phyloP scores from a whole-genome alignment of 352 stramenopile genomes.

The Elongisporangium anandrum region DNA sequence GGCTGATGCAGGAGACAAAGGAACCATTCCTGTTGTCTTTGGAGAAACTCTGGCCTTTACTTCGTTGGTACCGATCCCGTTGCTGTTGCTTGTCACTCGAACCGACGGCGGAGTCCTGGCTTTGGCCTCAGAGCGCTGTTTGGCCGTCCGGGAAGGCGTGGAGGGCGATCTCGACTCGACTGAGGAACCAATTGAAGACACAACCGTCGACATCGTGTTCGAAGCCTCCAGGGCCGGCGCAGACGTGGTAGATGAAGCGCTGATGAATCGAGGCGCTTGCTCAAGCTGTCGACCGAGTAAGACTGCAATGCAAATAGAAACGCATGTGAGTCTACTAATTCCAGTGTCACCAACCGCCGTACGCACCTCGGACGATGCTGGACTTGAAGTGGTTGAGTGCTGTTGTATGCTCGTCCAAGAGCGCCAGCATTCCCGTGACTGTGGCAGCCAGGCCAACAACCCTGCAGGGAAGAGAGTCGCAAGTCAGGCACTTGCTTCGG shows the following conservation, averaged over 20 bases:
- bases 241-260: background rate
- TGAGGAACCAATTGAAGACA: background rate
- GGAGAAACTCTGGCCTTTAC: background rate
- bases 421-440: conserved; percentile 35
- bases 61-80: background rate
- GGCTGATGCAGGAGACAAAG: background rate
- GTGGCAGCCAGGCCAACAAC: conserved; percentile 37
- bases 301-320: background rate
- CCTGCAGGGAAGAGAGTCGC: conserved; percentile 11
- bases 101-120: background rate
- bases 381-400: conserved; percentile 62
- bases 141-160: background rate
- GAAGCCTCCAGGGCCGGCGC: background rate
- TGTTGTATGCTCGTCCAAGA: conserved; percentile 36
- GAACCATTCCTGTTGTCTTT: background rate
- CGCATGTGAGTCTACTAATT: background rate
- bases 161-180: background rate
- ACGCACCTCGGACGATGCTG: conserved; percentile 48
- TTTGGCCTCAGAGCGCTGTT: background rate
- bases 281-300: background rate
- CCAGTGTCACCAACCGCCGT: background rate
- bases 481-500: background rate
- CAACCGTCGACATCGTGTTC: background rate
- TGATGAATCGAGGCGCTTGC: background rate
- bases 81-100: background rate